phyloP scores from a whole-genome alignment of 1,284 basidiomycete species.

The Trichosporon asahii region DNA sequence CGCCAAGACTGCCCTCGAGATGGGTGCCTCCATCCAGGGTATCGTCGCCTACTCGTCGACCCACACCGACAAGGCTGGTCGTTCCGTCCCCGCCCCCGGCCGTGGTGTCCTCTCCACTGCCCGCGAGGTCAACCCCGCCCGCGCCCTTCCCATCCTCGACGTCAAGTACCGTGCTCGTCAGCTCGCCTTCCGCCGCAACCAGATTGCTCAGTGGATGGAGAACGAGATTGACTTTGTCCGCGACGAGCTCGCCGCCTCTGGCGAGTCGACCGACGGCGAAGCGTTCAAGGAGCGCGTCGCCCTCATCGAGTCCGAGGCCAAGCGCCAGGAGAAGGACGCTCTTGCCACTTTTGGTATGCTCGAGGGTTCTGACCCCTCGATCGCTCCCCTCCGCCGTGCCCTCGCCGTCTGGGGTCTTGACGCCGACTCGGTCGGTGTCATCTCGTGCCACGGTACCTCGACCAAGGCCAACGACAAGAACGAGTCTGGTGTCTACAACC shows the following conservation, averaged over 20 bases:
- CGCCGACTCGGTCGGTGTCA: slow-evolving; percentile 75
- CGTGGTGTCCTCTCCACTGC: slow-evolving; percentile 83
- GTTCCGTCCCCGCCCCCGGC: slow-evolving; percentile 89
- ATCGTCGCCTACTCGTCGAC: slow-evolving; percentile 95
- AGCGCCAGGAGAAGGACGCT: slow-evolving; percentile 84
- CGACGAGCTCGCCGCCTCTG: slow-evolving; percentile 63
- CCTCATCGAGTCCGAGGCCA: slow-evolving; percentile 83
- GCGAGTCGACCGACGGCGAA: slow-evolving; percentile 60
- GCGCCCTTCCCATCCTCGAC: slow-evolving; percentile 70
- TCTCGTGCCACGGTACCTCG: slow-evolving; percentile 68
- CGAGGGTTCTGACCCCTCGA: slow-evolving; percentile 75
- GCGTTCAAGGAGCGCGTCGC: slow-evolving; percentile 71
- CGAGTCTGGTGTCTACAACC: slow-evolving; percentile 95
- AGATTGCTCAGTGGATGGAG: slow-evolving; percentile 88
- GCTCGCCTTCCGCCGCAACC: slow-evolving; percentile 84
- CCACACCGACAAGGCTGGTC: slow-evolving; percentile 93
- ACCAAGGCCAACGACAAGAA: slow-evolving; percentile 98
- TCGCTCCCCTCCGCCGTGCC: slow-evolving; percentile 87
- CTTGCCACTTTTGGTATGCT: slow-evolving; percentile 90
- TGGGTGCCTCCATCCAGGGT: slow-evolving; percentile 89
- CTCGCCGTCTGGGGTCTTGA: slow-evolving; percentile 94
- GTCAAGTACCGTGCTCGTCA: slow-evolving; percentile 84
- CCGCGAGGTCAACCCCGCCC: slow-evolving; percentile 67
- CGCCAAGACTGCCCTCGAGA: slow-evolving; percentile 89
- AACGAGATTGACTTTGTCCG: slow-evolving; percentile 81